Evolutionary conservation across 257 asterid genomes (phyloP).

Genomic region (Ehretia macrophylla): DNA sequence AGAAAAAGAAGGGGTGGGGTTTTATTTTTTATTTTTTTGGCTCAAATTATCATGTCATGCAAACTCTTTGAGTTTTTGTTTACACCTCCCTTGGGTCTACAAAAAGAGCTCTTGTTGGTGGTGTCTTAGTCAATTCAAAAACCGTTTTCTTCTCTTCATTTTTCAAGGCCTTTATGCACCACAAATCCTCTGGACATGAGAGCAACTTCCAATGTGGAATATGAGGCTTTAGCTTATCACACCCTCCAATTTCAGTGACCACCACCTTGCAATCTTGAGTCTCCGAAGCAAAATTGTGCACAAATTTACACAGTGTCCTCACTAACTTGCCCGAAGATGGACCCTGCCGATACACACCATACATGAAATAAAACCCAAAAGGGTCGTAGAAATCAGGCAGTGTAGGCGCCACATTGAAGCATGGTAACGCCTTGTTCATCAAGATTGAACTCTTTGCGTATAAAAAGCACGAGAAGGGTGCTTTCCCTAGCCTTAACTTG

Average conservation of each 20-base stretch:
- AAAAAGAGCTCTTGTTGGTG: slow-evolving; percentile 21
- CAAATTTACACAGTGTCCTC: slow-evolving; percentile 26
- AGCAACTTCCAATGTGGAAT: slow-evolving; percentile 39
- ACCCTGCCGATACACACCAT: slow-evolving; percentile 29
- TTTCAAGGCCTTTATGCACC: slow-evolving; percentile 37
- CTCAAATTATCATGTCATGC: slow-evolving; percentile 1
- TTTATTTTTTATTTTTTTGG: background rate
- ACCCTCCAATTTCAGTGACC: slow-evolving; percentile 33
- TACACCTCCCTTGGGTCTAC: slow-evolving; percentile 48
- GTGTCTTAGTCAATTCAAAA: slow-evolving; percentile 14
- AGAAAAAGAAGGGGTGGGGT: background rate
- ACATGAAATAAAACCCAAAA: slow-evolving; percentile 35
- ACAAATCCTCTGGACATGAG: slow-evolving; percentile 34
- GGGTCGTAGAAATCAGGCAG: slow-evolving; percentile 25
- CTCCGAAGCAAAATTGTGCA: slow-evolving; percentile 25
- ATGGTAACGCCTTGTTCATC: slow-evolving; percentile 19
- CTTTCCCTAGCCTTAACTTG: slow-evolving; percentile 28
- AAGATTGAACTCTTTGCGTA: slow-evolving; percentile 19
- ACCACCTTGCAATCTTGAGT: slow-evolving; percentile 23
- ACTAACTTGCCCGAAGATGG: slow-evolving; percentile 33
- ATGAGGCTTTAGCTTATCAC: slow-evolving; percentile 18
- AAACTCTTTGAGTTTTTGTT: background rate
- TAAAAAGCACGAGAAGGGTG: slow-evolving; percentile 21
- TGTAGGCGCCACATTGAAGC: slow-evolving; percentile 14
- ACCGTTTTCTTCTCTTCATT: slow-evolving; percentile 4